Percentiles rank a stretch among this genome's conserved stretches.
Conservation (phyloP, 805 yeast species). For the Kazachstania bromeliacearum region DNA sequence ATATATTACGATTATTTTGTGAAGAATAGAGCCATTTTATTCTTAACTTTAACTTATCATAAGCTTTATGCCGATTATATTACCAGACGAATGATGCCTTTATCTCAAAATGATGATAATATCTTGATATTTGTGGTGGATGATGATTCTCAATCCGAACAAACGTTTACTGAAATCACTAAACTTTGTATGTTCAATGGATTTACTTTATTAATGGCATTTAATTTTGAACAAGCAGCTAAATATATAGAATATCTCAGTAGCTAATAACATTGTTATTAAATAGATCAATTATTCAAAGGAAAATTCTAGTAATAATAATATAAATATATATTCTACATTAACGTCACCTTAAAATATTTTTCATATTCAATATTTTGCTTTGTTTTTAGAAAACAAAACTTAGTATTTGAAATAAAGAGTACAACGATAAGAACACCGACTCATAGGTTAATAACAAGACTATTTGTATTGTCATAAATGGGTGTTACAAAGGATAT, state of each 20-base stretch:
- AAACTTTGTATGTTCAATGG: constrained; percentile 34
- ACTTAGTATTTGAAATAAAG: too few relatives aligned
- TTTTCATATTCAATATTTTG: too few relatives aligned
- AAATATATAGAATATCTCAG: constrained; percentile 32
- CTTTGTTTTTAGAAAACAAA: too few relatives aligned
- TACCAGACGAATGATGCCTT: constrained; percentile 42
- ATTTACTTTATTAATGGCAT: constrained; percentile 34
- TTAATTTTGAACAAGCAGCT: constrained; percentile 46
- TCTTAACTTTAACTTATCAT: constrained; percentile 62
- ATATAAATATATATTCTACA: too few relatives aligned
- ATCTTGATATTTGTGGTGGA: constrained; percentile 41
- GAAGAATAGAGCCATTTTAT: constrained; percentile 46
- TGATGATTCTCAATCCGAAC: constrained; percentile 51
- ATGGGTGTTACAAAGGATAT: constrained; percentile 3
- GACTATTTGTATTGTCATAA: too few relatives aligned
- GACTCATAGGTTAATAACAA: too few relatives aligned
- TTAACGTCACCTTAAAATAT: too few relatives aligned
- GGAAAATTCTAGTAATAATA: too few relatives aligned
- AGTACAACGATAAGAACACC: too few relatives aligned
- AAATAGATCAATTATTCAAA: not conserved
- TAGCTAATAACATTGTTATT: constrained; percentile 3
- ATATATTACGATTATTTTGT: constrained; percentile 57
- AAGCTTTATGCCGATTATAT: constrained; percentile 71
- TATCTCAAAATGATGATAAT: constrained; percentile 36
- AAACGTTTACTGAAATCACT: constrained; percentile 33